Evolutionary conservation across 1,284 basidiomycete genomes (phyloP).

Genomic region (Meripilus lineatus): DNA sequence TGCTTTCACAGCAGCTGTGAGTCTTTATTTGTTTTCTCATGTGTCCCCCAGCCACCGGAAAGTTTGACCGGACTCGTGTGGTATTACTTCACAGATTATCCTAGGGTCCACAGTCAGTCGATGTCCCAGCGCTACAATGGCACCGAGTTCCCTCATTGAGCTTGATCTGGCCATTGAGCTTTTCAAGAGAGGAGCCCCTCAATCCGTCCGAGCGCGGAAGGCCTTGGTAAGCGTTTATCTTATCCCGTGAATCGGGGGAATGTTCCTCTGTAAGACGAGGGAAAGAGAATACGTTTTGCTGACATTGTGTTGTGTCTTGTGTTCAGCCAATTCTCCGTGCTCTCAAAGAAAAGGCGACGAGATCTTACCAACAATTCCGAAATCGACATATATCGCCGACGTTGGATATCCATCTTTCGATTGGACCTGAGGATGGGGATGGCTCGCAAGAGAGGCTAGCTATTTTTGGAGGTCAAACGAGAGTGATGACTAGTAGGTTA

Average conservation of each 20-base stretch:
- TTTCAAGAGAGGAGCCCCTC: slow-evolving; percentile 24
- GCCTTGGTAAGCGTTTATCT: slow-evolving; percentile 23
- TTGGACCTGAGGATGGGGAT: slow-evolving; percentile 39
- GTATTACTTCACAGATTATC: slow-evolving; percentile 23
- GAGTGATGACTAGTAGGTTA: slow-evolving; percentile 39
- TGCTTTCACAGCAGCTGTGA: slow-evolving; percentile 34
- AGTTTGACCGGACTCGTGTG: neutral
- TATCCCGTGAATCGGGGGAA: neutral
- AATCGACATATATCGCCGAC: slow-evolving; percentile 21
- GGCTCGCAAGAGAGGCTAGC: slow-evolving; percentile 48
- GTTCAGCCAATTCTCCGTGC: slow-evolving; percentile 23
- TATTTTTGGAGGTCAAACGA: slow-evolving; percentile 49
- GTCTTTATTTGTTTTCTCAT: slow-evolving; percentile 12
- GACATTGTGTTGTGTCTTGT: neutral
- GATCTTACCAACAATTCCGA: slow-evolving; percentile 24
- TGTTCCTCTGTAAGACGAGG: too few species aligned
- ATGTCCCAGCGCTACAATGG: slow-evolving; percentile 27
- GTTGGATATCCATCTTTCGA: slow-evolving; percentile 23
- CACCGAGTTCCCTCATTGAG: slow-evolving; percentile 27
- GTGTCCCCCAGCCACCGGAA: neutral
- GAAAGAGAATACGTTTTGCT: too few species aligned
- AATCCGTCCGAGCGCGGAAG: slow-evolving; percentile 23
- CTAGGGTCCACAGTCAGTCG: slow-evolving; percentile 28
- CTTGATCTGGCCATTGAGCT: slow-evolving; percentile 28
- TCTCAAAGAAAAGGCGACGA: slow-evolving; percentile 23